Conservation (phyloP, 208 protist species). For the Leishmania gerbilli region DNA sequence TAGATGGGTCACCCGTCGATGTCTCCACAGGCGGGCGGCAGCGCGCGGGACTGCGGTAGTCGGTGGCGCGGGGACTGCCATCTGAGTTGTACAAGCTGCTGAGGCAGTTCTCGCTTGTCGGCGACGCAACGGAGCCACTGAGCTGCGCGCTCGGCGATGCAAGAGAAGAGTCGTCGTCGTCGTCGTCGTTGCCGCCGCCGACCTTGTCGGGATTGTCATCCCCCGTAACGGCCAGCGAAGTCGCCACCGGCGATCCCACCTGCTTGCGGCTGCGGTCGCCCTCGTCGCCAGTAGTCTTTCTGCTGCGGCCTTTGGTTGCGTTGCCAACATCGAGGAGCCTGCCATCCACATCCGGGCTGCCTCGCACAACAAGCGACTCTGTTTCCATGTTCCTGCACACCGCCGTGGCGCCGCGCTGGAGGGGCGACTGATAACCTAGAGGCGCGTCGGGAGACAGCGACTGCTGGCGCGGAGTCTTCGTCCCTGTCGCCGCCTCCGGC, state of each 20-base stretch:
- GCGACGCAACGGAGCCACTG: background rate
- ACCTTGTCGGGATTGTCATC: background rate
- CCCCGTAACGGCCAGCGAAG: background rate
- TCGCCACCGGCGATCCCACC: too few species aligned
- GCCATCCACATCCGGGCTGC: background rate
- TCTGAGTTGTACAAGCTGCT: background rate
- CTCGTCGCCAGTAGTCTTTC: background rate
- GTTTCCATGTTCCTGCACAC: background rate
- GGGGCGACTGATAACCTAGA: conserved; percentile 13
- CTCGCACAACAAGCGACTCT: background rate
- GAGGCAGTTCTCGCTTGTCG: background rate
- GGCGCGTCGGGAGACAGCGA: background rate
- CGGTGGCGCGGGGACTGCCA: conserved; percentile 19
- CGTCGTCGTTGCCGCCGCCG: background rate
- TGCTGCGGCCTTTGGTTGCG: too few species aligned
- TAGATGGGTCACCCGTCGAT: conserved; percentile 11
- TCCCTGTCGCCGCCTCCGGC: background rate
- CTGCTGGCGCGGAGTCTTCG: background rate
- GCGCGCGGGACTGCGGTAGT: conserved; percentile 33
- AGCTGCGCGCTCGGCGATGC: background rate
- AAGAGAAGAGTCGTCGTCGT: background rate
- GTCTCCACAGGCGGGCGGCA: conserved; percentile 10
- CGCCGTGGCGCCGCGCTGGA: conserved; percentile 18
- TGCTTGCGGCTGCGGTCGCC: background rate
- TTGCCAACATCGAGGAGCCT: background rate